phyloP scores from a whole-genome alignment of 805 yeast species.

The Deakozyma indianensis region DNA sequence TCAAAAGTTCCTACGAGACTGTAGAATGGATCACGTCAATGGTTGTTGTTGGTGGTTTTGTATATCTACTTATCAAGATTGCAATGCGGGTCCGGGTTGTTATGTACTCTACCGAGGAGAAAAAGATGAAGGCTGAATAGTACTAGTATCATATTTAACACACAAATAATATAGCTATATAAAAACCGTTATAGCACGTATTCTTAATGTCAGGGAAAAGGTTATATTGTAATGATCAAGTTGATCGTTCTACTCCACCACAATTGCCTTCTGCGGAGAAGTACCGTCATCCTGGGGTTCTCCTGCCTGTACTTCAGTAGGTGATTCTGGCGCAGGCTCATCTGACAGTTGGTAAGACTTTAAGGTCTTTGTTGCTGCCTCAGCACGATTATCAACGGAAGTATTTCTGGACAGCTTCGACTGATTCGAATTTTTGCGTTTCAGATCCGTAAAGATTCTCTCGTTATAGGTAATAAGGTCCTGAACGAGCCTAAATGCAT shows the following conservation, averaged over 20 bases:
- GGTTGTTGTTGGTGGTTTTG: conserved; percentile 1
- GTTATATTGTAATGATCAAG: neutral
- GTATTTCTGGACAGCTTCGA: neutral
- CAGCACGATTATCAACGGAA: neutral
- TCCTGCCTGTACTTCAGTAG: neutral
- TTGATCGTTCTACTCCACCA: neutral
- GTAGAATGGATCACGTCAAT: neutral
- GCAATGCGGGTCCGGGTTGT: neutral
- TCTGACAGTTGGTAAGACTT: conserved; percentile 1
- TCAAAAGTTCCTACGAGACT: neutral
- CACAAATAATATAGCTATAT: no score
- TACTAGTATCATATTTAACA: no score
- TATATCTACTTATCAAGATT: neutral
- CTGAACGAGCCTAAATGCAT: conserved; percentile 40
- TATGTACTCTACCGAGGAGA: neutral
- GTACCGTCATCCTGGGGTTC: neutral
- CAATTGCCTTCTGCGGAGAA: neutral
- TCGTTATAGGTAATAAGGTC: conserved; percentile 51
- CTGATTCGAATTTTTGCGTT: conserved; percentile 16
- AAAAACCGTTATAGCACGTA: no score
- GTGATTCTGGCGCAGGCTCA: neutral
- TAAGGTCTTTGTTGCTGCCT: neutral
- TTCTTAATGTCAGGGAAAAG: no score
- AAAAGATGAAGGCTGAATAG: neutral
- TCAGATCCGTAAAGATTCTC: conserved; percentile 50